Evolutionary conservation across 2,329 filamentous ascomycete species (phyloP).

Genomic region (Orbilia brochopaga): DNA sequence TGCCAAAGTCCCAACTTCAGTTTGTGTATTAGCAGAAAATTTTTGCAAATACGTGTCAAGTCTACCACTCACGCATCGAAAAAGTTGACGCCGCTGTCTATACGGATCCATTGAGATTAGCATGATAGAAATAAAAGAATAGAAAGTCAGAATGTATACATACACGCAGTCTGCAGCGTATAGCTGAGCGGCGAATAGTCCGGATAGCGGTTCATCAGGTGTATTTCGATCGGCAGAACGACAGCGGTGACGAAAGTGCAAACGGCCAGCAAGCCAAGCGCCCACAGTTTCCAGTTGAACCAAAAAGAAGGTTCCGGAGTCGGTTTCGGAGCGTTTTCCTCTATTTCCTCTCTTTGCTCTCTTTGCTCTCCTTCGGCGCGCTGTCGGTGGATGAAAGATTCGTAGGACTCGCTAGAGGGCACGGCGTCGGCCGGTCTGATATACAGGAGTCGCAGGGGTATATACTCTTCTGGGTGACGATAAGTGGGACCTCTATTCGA

Average conservation of each 20-base stretch:
- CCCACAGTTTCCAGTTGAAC: conserved; percentile 19
- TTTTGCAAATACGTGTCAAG: background rate
- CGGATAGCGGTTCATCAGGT: conserved; percentile 16
- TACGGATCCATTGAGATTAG: background rate
- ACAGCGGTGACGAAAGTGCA: conserved; percentile 4
- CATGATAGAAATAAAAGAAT: background rate
- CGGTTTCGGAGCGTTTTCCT: no score
- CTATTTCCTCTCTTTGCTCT: no score
- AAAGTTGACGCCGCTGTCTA: background rate
- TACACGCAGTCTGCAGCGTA: conserved; percentile 12
- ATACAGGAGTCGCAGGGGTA: no score
- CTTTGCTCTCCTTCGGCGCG: no score
- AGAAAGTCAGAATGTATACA: background rate
- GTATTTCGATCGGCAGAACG: conserved; percentile 10
- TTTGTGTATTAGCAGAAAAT: background rate
- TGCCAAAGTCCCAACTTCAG: conserved; percentile 25
- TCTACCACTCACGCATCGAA: no score
- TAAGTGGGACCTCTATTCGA: no score
- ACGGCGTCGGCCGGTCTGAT: no score
- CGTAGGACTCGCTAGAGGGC: no score
- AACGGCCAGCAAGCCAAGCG: background rate
- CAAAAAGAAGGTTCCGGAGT: conserved; percentile 14
- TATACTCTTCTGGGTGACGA: no score
- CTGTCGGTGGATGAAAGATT: no score
- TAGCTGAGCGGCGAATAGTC: conserved; percentile 16